These are phyloP conservation scores for Aciculoconidium aculeatum DNA, from an alignment of 805 yeast species.

Conservation along the genomic window DNA sequence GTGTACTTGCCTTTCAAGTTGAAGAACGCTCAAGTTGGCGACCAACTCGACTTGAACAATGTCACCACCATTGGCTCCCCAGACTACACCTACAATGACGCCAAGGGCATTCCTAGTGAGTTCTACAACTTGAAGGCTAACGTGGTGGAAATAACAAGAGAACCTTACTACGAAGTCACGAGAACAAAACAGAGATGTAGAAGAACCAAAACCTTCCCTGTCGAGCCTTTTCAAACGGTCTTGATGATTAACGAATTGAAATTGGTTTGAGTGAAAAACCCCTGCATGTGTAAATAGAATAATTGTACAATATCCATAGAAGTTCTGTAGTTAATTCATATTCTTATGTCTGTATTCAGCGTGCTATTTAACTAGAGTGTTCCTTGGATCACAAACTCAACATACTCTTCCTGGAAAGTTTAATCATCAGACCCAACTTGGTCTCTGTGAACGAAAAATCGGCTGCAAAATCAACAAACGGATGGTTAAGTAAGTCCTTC, in stretches of 20 bases:
- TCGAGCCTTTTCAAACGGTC: constrained; percentile 72
- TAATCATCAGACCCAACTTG: constrained; percentile 49
- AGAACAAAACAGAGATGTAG: constrained; percentile 71
- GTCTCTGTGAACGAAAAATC: constrained; percentile 50
- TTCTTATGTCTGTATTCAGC: no score
- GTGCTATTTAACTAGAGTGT: no score
- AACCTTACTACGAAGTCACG: constrained; percentile 54
- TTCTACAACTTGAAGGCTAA: constrained; percentile 63
- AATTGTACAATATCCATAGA: no score
- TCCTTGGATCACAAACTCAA: constrained; percentile 5
- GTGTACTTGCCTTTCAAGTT: constrained; percentile 73
- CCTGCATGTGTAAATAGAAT: not conserved
- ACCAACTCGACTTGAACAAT: constrained; percentile 63
- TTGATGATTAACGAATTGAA: constrained; percentile 69
- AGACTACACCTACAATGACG: constrained; percentile 58
- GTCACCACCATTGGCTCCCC: constrained; percentile 83
- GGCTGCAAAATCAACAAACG: constrained; percentile 39
- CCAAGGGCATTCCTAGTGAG: constrained; percentile 38
- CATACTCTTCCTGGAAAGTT: constrained; percentile 18
- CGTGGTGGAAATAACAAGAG: constrained; percentile 82
- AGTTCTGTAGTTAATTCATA: no score
- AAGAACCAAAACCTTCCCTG: constrained; percentile 69
- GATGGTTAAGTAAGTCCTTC: constrained; percentile 47
- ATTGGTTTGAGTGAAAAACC: constrained; percentile 33
- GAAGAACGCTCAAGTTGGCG: constrained; percentile 78